Evolutionary conservation across 306 rosid genomes (phyloP).

Genomic region (Dryas octopetala): DNA sequence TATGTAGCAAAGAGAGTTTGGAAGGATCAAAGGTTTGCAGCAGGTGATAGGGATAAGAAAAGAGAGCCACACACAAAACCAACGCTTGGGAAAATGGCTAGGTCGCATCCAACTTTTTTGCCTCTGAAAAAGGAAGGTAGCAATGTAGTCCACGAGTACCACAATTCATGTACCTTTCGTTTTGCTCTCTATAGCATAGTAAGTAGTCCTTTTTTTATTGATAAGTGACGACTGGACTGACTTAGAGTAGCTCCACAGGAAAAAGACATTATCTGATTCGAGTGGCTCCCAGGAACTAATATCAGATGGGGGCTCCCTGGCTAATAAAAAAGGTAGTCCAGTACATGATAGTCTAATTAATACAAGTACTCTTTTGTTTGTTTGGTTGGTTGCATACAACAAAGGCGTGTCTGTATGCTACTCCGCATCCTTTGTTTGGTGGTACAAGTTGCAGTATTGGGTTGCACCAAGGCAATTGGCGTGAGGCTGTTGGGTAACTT

Average conservation of each 20-base stretch:
- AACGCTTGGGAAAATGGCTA: conserved; percentile 50
- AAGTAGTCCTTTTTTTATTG: conserved; percentile 21
- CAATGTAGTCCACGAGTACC: conserved; percentile 77
- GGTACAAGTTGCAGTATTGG: neutral
- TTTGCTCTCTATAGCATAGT: conserved; percentile 18
- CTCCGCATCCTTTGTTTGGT: neutral
- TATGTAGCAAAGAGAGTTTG: conserved; percentile 29
- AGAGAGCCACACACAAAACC: conserved; percentile 92
- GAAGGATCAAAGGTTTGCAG: conserved; percentile 15
- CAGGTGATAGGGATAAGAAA: conserved; percentile 74
- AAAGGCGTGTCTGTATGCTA: neutral
- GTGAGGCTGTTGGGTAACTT: neutral
- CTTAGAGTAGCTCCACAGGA: conserved; percentile 42
- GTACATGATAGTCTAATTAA: neutral
- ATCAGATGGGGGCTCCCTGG: conserved; percentile 7
- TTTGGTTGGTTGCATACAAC: neutral
- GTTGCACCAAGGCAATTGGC: conserved; percentile 4
- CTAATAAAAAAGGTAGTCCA: neutral
- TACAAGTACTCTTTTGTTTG: conserved; percentile 3
- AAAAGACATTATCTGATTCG: conserved; percentile 37
- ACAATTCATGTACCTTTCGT: conserved; percentile 33
- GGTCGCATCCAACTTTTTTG: conserved; percentile 48
- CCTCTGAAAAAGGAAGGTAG: conserved; percentile 55
- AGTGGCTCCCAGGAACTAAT: conserved; percentile 38
- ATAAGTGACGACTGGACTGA: conserved; percentile 24